Evolutionary conservation across 1,284 basidiomycete genomes (phyloP).

Genomic region (Sanghuangporus sanghuang): DNA sequence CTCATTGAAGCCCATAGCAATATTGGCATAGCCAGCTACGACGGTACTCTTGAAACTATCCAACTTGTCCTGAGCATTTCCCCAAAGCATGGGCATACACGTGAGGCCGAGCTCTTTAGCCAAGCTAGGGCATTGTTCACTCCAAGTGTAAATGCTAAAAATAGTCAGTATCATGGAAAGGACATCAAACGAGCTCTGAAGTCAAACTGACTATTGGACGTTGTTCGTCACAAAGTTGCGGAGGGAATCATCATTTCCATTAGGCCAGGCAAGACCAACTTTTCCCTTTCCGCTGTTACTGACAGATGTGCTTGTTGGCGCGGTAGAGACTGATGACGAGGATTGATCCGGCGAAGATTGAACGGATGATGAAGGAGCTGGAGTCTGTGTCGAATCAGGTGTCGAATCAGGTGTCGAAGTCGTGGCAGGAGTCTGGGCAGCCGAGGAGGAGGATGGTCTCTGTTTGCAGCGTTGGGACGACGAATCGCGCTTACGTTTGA

Average conservation of each 20-base stretch:
- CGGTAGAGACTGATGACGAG: not conserved
- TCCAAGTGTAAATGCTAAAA: slow-evolving; percentile 57
- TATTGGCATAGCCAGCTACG: slow-evolving; percentile 43
- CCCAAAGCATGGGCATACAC: slow-evolving; percentile 69
- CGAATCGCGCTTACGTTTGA: slow-evolving; percentile 42
- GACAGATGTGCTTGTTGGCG: not conserved
- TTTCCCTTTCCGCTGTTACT: slow-evolving; percentile 34
- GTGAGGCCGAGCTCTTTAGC: slow-evolving; percentile 39
- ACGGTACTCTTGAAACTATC: slow-evolving; percentile 39
- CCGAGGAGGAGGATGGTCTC: slow-evolving; percentile 24
- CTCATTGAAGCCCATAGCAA: slow-evolving; percentile 69
- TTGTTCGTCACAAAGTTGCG: slow-evolving; percentile 40
- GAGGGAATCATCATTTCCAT: slow-evolving; percentile 43
- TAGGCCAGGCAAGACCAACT: slow-evolving; percentile 61
- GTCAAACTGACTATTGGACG: slow-evolving; percentile 39
- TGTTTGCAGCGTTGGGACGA: slow-evolving; percentile 48
- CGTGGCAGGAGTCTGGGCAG: slow-evolving; percentile 14
- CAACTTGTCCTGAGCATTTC: slow-evolving; percentile 36
- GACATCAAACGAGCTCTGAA: not conserved
- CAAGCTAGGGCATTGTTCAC: slow-evolving; percentile 34
- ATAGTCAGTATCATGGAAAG: not conserved
- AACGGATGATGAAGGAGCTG: slow-evolving; percentile 7
- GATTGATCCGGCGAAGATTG: slow-evolving; percentile 1
- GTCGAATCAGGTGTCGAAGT: not conserved
- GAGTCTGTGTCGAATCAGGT: not conserved